Conservation (phyloP, 495 filamentous ascomycete genomes). For the Cryomyces minteri region DNA sequence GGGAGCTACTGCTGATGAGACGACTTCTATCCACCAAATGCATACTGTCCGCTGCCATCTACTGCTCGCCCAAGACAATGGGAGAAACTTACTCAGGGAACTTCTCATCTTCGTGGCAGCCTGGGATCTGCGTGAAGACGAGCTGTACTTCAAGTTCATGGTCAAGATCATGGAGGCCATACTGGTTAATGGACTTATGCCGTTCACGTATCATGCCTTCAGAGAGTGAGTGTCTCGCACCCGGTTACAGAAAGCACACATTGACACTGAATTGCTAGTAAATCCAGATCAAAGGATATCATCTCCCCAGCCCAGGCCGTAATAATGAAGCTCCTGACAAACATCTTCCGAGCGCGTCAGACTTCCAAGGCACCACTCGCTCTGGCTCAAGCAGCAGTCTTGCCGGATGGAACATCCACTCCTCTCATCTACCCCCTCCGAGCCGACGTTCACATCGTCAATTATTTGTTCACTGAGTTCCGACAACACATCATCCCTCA, state of each 20-base stretch:
- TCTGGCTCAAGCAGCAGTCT: conserved; percentile 22
- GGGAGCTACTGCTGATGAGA: conserved; percentile 25
- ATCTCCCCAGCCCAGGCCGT: conserved; percentile 89
- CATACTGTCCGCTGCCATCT: conserved; percentile 77
- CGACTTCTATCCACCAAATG: conserved; percentile 46
- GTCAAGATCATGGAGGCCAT: conserved; percentile 89
- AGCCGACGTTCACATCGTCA: conserved; percentile 53
- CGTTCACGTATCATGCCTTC: conserved; percentile 77
- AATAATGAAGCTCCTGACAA: conserved; percentile 71
- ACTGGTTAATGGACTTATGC: conserved; percentile 69
- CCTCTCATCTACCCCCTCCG: conserved; percentile 11
- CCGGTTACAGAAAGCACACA: not conserved
- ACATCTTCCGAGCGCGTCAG: conserved; percentile 57
- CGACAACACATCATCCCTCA: conserved; percentile 81
- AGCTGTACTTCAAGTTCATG: conserved; percentile 88
- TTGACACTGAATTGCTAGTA: not conserved
- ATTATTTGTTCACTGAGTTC: conserved; percentile 83
- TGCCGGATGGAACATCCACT: not conserved
- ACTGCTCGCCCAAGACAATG: conserved; percentile 67
- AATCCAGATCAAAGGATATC: conserved; percentile 58
- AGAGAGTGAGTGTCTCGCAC: conserved; percentile 30
- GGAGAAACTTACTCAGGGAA: conserved; percentile 71
- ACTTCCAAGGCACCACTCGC: not conserved
- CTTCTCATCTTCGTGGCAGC: conserved; percentile 90
- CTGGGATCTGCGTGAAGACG: conserved; percentile 83